These are phyloP conservation scores for Fusarium cicatricum DNA, from an alignment of 2,329 filamentous ascomycete genomes.

Conservation along the genomic window DNA sequence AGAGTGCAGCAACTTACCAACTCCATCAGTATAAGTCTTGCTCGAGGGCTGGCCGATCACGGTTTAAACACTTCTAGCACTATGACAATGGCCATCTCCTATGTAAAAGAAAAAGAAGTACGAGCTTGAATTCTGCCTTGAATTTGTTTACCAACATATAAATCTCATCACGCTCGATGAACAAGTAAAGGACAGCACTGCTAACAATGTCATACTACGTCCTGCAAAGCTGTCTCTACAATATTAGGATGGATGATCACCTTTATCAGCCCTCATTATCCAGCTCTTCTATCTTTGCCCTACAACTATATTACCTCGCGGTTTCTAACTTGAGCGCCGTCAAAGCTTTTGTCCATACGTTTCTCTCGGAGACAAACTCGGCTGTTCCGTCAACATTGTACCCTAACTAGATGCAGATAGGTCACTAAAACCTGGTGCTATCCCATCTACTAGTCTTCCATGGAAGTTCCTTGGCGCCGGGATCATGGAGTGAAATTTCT, in stretches of 20 bases:
- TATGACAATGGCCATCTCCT: not conserved
- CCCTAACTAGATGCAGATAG: slow-evolving; percentile 14
- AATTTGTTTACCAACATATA: not conserved
- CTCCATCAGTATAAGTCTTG: not conserved
- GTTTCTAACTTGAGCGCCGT: slow-evolving; percentile 16
- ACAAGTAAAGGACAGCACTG: not conserved
- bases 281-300: not conserved
- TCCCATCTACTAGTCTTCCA: slow-evolving; percentile 9
- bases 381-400: slow-evolving; percentile 15
- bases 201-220: slow-evolving; percentile 7
- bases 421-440: slow-evolving; percentile 14
- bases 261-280: not conserved
- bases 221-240: slow-evolving; percentile 10
- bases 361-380: not conserved
- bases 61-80: not conserved
- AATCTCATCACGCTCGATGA: not conserved
- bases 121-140: not conserved
- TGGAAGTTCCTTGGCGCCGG: slow-evolving; percentile 13
- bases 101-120: slow-evolving; percentile 16
- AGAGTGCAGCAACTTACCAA: slow-evolving; percentile 2
- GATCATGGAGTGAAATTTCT: not conserved
- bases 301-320: slow-evolving; percentile 3
- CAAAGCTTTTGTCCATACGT: slow-evolving; percentile 4
- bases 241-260: slow-evolving; percentile 14
- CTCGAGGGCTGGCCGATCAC: not conserved